Conservation (phyloP, 257 asterid genomes). For the Solanum tacnaense region DNA sequence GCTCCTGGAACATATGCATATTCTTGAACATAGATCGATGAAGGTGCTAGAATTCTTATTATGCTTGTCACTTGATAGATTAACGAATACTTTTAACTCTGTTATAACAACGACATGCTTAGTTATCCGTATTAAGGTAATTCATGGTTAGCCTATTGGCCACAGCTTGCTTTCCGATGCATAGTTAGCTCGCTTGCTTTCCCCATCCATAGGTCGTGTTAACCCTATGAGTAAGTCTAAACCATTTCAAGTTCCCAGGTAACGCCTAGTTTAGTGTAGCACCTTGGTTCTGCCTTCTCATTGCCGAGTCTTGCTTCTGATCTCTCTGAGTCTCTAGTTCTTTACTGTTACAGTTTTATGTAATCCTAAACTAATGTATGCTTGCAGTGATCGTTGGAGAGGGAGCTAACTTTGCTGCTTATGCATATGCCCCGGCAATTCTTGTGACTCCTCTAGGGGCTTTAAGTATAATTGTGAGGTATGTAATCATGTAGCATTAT, state of each 20-base stretch:
- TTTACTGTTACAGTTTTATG: background rate
- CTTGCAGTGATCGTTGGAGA: slow-evolving; percentile 54
- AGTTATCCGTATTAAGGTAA: background rate
- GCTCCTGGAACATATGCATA: background rate
- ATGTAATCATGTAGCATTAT: background rate
- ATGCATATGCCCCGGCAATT: slow-evolving; percentile 70
- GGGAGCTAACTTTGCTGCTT: slow-evolving; percentile 55
- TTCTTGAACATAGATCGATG: background rate
- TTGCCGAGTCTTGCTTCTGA: background rate
- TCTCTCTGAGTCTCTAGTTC: background rate
- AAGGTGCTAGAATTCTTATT: background rate
- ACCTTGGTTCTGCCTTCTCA: background rate
- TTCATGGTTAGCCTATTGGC: background rate
- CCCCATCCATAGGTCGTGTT: background rate
- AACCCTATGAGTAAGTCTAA: background rate
- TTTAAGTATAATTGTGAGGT: slow-evolving; percentile 1
- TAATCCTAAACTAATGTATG: background rate
- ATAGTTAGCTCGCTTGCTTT: background rate
- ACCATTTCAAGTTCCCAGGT: background rate
- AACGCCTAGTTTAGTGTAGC: background rate
- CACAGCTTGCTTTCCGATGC: background rate
- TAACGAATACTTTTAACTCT: background rate
- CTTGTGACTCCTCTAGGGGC: slow-evolving; percentile 76
- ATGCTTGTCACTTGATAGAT: background rate
- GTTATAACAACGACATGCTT: background rate